Base-by-base conservation (phyloP, 106 monocot species). In the Acanthochlamys bracteata region DNA sequence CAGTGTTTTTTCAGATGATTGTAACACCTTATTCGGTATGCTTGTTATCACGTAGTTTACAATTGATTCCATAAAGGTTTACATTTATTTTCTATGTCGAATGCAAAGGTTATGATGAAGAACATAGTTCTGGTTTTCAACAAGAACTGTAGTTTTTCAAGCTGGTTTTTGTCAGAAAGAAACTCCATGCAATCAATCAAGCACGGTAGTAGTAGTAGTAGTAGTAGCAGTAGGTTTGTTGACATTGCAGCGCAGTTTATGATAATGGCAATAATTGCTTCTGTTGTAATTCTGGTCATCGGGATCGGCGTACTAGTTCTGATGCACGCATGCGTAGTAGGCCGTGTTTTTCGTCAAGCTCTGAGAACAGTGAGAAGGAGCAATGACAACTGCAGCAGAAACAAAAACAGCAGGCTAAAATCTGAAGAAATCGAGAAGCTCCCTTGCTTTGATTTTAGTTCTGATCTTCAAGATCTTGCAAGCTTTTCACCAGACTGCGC, bases 361-460 rank as follows among this genome's bases (percentile, higher is more conserved):
- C 33, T 55, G 40, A 64, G 55, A 45, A 53, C 66, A 7, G 24
- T 21, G n/a, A 6, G 20, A 16, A 53, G 25, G 25, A 46, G 33
- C 33, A 33, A 3, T 33, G 61, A 10, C 0, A 41, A 63, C 21
- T 3, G 24, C 57, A n/a, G 51, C 12, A 19, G 19, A 22, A 57
- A 55, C 16, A 47, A 12, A 13, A 52, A 24, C 19, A 24, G 17
- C 0, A 82, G 86, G n/a, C n/a, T 86, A 49, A 76, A 78, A 0
- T n/a, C 57, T 4, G 82, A 68, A 4, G 86, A 86, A 6, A 10
- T 86, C 24, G 74, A 66, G 57, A 73, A 67, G 54, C 79, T 86
- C 11, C 86, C 79, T 2, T 67, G 78, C 20, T 79, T 73, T 41
- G 73, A 79, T 4, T 79, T 42, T 59, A 46, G 33, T 10, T 54